A percentile compares a stretch with the other conserved stretches of the same genome.
Evolutionary conservation across 1,284 basidiomycete species (phyloP).

Genomic region (Coniferiporia sulphurascens): DNA sequence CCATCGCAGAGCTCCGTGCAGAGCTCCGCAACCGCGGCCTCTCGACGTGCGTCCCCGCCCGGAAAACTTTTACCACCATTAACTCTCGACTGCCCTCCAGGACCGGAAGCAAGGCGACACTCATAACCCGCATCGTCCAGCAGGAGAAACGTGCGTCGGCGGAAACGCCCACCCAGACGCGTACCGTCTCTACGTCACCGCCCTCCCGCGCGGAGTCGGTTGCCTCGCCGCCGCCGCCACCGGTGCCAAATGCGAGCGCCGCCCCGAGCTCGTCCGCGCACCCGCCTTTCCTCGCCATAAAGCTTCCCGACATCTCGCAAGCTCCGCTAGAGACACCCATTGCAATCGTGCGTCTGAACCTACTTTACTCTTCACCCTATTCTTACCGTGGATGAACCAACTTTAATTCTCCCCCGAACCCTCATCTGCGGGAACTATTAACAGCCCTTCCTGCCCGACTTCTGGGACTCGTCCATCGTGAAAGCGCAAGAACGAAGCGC

Average conservation of each 20-base stretch:
- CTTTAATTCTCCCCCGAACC: constrained; percentile 5
- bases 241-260: background rate
- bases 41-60: constrained; percentile 43
- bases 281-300: constrained; percentile 37
- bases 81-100: constrained; percentile 30
- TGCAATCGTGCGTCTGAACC: constrained; percentile 51
- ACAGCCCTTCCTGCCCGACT: constrained; percentile 71
- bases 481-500: constrained; percentile 29
- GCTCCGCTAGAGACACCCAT: constrained; percentile 40
- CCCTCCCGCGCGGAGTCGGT: constrained; percentile 20
- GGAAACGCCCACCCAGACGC: constrained; percentile 17
- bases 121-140: constrained; percentile 51
- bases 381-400: background rate
- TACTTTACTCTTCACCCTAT: constrained; percentile 5
- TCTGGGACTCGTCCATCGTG: constrained; percentile 56
- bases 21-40: constrained; percentile 65
- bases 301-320: constrained; percentile 51
- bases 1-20: constrained; percentile 53
- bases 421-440: background rate
- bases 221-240: background rate
- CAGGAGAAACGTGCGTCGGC: constrained; percentile 35
- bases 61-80: background rate
- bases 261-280: constrained; percentile 18
- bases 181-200: constrained; percentile 33
- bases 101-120: constrained; percentile 52